Base-by-base conservation (phyloP, 768 basidiomycete genomes). In the Lactifluus piperatus region DNA sequence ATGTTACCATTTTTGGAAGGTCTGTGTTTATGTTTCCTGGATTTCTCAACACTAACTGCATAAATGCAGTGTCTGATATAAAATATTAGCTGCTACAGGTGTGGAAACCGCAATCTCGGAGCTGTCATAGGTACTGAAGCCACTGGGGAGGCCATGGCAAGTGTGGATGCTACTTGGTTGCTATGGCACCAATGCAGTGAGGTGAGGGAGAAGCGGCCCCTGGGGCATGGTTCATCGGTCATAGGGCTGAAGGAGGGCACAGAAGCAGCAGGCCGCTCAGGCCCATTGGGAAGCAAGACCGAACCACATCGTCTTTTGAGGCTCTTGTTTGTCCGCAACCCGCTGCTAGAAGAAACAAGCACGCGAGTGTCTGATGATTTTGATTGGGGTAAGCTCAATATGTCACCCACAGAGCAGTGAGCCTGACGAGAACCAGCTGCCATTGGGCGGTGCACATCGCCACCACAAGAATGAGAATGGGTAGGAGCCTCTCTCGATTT, bases 201-300 rank as follows among this genome's bases (percentile, higher is more conserved):
- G 26, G 58, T 32, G n/a, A 65, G 54, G 24, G 64, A 65, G 51
- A 65, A 65, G n/a, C 64, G 64, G 41, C 62, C 58, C 13, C 56
- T 51, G n/a, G 64, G 57, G 2, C 62, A 53, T 1, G 54, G 50
- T 4, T 58, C 57, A 18, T 60, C 62, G 48, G 44, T 41, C 3
- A 29, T 26, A 16, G 62, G 54, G 29, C 57, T 60, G 51, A 57
- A 54, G 18, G 64, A 65, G n/a, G 52, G 62, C 16, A 56, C 26
- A 5, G 62, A 63, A 2, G 51, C 41, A 1, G 43, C 22, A 5
- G 20, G 39, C 24, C 54, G 54, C 5, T 56, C 57, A 0, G 51
- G 41, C 1, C 36, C 36, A 2, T 43, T 30, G 22, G 63, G 54
- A 13, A 51, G 36, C 5, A 62, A 55, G 5, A 32, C 56, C 2